Evolutionary conservation across 140 eudicot genomes (phyloP), one percentile per base, ranked within the genome.

Genomic region (Oenanthe javanica): DNA sequence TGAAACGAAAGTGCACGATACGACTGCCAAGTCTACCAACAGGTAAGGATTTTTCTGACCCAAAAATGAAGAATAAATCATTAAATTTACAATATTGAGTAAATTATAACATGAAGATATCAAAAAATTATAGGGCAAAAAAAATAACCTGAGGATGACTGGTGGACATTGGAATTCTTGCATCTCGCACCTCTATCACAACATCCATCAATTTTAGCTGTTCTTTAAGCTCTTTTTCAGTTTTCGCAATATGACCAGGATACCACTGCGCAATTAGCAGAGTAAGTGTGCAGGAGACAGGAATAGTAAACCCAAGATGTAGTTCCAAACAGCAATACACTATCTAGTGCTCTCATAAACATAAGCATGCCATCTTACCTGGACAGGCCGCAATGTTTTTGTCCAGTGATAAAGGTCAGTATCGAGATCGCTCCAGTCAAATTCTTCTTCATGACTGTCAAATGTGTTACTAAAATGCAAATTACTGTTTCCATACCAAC

Each of bases 161-260:
- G 73, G 98, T 94, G 79, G 97, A 90, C 90, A 90, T 76, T 40
- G 98, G 98, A 81, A 94, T 94, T 88, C 98, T 94, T 55, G 91
- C 98, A 84, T 94, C 98, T 81, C 98, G 92, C n/a, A 94, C 98
- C 88, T 94, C 98, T 84, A 94, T 92, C 54, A 94, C 98, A 81
- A 94, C 98, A 83, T 94, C 98, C 98, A 94, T 94, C 83, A 94
- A 81, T 81, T 92, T 94, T 51, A 94, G 87, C 81, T 94, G 98
- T 79, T 89, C 96, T 86, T 92, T 92, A 40, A 94, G 98, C 73
- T 94, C 97, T 73, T 88, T 92, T 86, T 94, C 98, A 31, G 98
- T 92, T 89, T 94, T 94, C 36, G 89, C 98, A 84, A 94, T 94
- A 86, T 94, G 98, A 38, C 98, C 98, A 63, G 98, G 98, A 87